Evolutionary conservation across 2,329 filamentous ascomycete species (phyloP), one percentile per base, ranked within the genome.

Genomic region (Xylariaceae sp.): DNA sequence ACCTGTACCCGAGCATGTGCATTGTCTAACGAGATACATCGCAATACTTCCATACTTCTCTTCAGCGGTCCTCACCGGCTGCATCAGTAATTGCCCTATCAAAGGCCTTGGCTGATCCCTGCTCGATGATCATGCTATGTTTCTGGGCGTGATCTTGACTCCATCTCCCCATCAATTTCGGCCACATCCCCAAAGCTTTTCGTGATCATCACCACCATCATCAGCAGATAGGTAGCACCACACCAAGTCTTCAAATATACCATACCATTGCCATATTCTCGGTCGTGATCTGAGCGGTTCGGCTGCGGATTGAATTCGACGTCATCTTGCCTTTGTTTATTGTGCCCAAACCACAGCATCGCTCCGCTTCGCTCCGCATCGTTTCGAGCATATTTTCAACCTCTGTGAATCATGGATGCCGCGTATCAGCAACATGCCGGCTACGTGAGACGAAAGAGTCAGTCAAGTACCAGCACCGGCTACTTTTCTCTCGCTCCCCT

Each of bases 401-500:
- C n/a, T 48, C 6, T 15, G 55, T 6, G 48, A 47, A 72, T 52
- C 58, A 84, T 87, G 84, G 84, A 87, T 64, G 76, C 80, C 62
- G 81, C 82, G 60, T 86, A 84, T 71, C 83, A 82, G 63, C 83
- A 84, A 65, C 82, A 86, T 69, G 76, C 82, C 55, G 80, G 79
- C 65, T 79, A 81, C 64, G 76, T 79, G 50, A 78, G 82, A 61
- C 82, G 82, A 64, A 83, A 84, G 73, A 82, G 80, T 67, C 79
- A 81, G 65, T 86, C 84, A 18, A 78, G 78, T 34, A 82, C 79
- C 53, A 85, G 81, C 72, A 75, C 86, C 63, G 81, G 82, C 67
- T 81, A 85, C 66, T 78, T 86, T 60, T 80, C 82, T 11, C 82
- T 88, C 60, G 85, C 83, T n/a, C 85, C 85, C 34, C 74, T 88